phyloP scores from a whole-genome alignment of 805 yeast species.

The Clavispora fructus region DNA sequence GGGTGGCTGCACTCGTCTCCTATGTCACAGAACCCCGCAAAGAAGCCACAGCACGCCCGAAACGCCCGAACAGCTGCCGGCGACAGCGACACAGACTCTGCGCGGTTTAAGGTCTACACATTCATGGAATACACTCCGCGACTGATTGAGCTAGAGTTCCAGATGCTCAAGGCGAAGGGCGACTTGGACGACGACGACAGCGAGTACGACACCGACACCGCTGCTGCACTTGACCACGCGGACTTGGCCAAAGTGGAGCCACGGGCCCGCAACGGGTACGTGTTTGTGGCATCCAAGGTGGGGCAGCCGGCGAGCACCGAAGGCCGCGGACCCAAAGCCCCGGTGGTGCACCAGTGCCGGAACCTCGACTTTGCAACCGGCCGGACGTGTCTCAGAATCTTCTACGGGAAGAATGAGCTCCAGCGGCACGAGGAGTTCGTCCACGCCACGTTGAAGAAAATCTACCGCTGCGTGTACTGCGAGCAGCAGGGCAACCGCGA shows the following conservation, averaged over 20 bases:
- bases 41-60: not conserved
- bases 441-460: slow-evolving; percentile 39
- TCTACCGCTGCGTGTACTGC: slow-evolving; percentile 39
- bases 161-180: not conserved
- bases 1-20: not conserved
- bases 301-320: not conserved
- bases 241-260: not conserved
- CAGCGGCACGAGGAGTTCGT: slow-evolving; percentile 42
- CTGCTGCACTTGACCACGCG: not conserved
- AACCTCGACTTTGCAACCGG: slow-evolving; percentile 28
- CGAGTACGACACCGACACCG: slow-evolving; percentile 8
- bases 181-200: slow-evolving; percentile 8
- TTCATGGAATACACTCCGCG: slow-evolving; percentile 5
- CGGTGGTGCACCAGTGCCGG: slow-evolving; percentile 35
- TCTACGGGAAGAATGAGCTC: slow-evolving; percentile 40
- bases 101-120: not conserved
- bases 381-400: slow-evolving; percentile 33
- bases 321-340: not conserved
- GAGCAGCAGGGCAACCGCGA: slow-evolving; percentile 27
- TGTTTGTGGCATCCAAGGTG: slow-evolving; percentile 5
- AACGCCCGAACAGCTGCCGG: not conserved
- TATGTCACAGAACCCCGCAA: not conserved
- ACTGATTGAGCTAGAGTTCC: slow-evolving; percentile 4
- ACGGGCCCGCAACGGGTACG: not conserved
- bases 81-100: not conserved